These are phyloP conservation scores for Stereocaulon alpinum DNA, from an alignment of 495 filamentous ascomycete species.

Conservation along the genomic window DNA sequence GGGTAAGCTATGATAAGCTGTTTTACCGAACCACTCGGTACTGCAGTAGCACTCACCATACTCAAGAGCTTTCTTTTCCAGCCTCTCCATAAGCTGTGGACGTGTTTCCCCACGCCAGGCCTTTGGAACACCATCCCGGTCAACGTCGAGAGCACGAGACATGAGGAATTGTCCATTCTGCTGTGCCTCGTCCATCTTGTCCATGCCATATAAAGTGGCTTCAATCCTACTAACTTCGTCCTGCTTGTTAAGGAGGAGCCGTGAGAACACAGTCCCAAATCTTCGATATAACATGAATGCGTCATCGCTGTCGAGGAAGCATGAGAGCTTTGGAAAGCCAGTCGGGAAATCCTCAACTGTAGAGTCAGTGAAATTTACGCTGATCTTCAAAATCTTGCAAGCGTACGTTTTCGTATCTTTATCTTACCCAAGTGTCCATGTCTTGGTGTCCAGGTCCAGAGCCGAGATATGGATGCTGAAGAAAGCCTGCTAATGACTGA, in stretches of 20 bases:
- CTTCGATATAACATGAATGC: constrained; percentile 23
- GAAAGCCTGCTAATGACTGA: background rate
- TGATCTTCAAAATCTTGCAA: background rate
- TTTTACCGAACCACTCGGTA: background rate
- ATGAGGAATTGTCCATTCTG: constrained; percentile 10
- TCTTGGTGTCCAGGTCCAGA: background rate
- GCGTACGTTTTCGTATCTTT: constrained; percentile 15
- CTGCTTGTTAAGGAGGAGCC: constrained; percentile 22
- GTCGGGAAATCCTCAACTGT: constrained; percentile 21
- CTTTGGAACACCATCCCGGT: constrained; percentile 1
- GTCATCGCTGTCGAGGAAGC: constrained; percentile 24
- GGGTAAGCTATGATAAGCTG: too few species aligned
- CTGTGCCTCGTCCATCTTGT: constrained; percentile 9
- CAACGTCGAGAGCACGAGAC: constrained; percentile 9
- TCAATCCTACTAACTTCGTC: constrained; percentile 23
- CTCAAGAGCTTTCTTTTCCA: constrained; percentile 27
- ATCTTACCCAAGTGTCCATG: background rate
- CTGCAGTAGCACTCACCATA: constrained; percentile 24
- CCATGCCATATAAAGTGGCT: constrained; percentile 13
- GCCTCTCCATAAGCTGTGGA: constrained; percentile 22
- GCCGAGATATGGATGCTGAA: background rate
- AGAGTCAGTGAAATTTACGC: background rate
- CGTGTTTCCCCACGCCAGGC: constrained; percentile 14
- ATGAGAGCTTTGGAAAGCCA: constrained; percentile 21
- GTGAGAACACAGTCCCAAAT: constrained; percentile 21